Base-by-base conservation (phyloP, 1,139 yeast species). In the Casaregolazyma lundiana region DNA sequence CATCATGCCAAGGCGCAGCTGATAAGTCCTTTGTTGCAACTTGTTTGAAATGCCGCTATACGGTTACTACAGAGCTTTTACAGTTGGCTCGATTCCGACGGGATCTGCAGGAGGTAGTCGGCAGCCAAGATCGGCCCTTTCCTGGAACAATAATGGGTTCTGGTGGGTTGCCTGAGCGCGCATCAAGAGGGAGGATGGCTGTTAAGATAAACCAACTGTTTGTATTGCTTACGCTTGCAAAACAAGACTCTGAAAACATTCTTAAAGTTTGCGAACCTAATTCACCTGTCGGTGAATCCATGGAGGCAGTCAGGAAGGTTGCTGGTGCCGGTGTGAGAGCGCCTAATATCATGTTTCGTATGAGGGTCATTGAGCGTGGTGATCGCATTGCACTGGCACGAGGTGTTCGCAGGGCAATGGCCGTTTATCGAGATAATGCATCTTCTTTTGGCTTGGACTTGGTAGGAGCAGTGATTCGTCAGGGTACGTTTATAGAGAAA, bases 391-490 rank as follows among this genome's bases (percentile, higher is more conserved):
- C 32, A 26, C n/a, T n/a, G 11, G 13, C 11, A 26, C 32, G 32
- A 3, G 15, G 15, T 11, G 3, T 26, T 26, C 32, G 32, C 13
- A 13, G 32, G 4, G 13, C 32, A 6, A 26, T 26, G 32, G 6
- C 4, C 16, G 13, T 15, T 2, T 26, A 26, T 26, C 32, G 32
- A 24, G 16, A 17, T 9, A 21, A 39, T 11, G 19, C 43, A 9
- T 18, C 36, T 13, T 16, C 17, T 5, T 39, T 39, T 18, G 19
- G 36, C 19, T n/a, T 39, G 26, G 32, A 21, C 2, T 56, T 71
- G 39, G 69, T 66, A 9, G 67, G 66, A 0, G 63, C 67, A 43
- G 66, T 68, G 8, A 15, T 59, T 13, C 56, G 69, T 11, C 73
- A 71, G 50, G 64, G 64, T 38, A 45, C 59, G 13, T 71, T 70